Evolutionary conservation across 2,329 filamentous ascomycete genomes (phyloP).

Genomic region (Cadophora luteo-olivacea): DNA sequence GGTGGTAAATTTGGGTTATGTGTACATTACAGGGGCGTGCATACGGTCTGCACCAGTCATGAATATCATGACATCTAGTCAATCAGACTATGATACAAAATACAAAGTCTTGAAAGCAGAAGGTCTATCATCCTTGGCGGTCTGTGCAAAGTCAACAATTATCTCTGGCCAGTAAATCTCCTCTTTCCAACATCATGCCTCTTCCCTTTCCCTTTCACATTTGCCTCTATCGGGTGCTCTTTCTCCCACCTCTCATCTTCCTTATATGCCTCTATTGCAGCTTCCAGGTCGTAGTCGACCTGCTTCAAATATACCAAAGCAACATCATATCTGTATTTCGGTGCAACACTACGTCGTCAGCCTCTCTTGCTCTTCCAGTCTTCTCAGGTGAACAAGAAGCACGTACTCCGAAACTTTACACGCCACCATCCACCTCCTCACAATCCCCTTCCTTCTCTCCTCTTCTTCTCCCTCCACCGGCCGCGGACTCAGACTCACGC

Average conservation of each 20-base stretch:
- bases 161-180: slow-evolving; percentile 43
- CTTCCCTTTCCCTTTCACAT: slow-evolving; percentile 51
- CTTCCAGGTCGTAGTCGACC: slow-evolving; percentile 68
- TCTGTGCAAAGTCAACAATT: slow-evolving; percentile 18
- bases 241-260: slow-evolving; percentile 80
- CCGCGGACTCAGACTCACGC: slow-evolving; percentile 70
- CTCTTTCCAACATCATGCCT: slow-evolving; percentile 41
- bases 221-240: slow-evolving; percentile 63
- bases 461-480: slow-evolving; percentile 79
- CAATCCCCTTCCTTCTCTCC: slow-evolving; percentile 70
- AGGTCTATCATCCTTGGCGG: background rate
- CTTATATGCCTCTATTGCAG: slow-evolving; percentile 67
- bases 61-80: slow-evolving; percentile 32
- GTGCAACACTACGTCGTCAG: slow-evolving; percentile 44
- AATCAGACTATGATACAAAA: slow-evolving; percentile 30
- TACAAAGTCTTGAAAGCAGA: slow-evolving; percentile 21
- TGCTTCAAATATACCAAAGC: slow-evolving; percentile 79
- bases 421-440: slow-evolving; percentile 79
- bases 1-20: slow-evolving; percentile 24
- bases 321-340: slow-evolving; percentile 63
- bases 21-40: slow-evolving; percentile 35
- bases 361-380: slow-evolving; percentile 16
- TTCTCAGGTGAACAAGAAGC: background rate
- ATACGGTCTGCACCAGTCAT: slow-evolving; percentile 24
- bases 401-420: slow-evolving; percentile 79